These are phyloP conservation scores for Ophiostoma tasmaniense DNA, from an alignment of 2,329 filamentous ascomycete genomes.

Conservation along the genomic window DNA sequence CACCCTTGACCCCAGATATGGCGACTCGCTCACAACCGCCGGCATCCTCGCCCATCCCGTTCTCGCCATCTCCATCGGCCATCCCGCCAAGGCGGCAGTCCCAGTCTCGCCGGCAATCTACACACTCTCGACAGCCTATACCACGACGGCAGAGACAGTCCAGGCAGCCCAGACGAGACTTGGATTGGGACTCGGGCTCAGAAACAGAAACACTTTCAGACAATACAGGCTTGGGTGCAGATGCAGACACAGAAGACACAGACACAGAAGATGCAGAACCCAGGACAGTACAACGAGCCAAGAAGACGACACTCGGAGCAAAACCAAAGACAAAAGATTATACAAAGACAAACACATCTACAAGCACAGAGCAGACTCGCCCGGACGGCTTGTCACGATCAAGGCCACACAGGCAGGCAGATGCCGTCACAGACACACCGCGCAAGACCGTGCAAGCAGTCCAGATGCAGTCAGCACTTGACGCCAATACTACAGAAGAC, in stretches of 20 bases:
- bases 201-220: neutral
- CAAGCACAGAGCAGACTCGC: neutral
- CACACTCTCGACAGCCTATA: neutral
- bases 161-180: neutral
- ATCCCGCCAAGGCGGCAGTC: neutral
- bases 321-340: neutral
- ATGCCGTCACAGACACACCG: neutral
- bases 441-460: neutral
- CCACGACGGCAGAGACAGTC: neutral
- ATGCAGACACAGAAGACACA: neutral
- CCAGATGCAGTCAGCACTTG: neutral
- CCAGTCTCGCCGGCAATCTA: neutral
- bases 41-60: neutral
- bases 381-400: neutral
- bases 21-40: neutral
- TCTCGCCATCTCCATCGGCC: neutral
- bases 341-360: neutral
- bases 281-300: neutral
- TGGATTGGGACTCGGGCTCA: too few relatives aligned
- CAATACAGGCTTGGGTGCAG: neutral
- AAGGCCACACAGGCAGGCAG: neutral
- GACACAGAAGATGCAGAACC: neutral
- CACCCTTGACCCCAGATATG: neutral
- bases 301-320: neutral
- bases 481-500: neutral